These are phyloP conservation scores for Favolaschia claudopus DNA, from an alignment of 768 basidiomycete species.

Conservation along the genomic window DNA sequence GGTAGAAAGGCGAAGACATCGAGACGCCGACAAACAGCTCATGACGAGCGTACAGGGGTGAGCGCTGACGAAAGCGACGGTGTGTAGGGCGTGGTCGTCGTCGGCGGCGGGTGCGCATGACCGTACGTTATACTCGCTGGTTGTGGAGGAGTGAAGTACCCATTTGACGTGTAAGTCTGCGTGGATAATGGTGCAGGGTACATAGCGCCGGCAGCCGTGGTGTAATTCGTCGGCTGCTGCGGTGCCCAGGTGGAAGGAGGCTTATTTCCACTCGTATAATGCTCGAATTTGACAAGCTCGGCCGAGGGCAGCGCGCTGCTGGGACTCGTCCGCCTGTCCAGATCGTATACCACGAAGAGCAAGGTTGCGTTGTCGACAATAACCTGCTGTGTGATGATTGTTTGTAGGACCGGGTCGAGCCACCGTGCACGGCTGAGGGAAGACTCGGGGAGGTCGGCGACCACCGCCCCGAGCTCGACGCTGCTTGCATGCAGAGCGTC, in stretches of 20 bases:
- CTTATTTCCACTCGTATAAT: constrained; percentile 30
- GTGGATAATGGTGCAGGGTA: neutral
- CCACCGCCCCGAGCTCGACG: constrained; percentile 57
- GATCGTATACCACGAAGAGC: constrained; percentile 71
- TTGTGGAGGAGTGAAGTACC: constrained; percentile 7
- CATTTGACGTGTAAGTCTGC: constrained; percentile 2
- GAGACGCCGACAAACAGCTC: constrained; percentile 23
- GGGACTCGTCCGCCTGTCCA: constrained; percentile 61
- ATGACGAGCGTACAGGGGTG: constrained; percentile 42
- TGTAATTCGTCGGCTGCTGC: neutral
- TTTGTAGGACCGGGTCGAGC: constrained; percentile 65
- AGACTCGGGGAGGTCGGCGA: constrained; percentile 72
- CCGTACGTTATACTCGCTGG: neutral
- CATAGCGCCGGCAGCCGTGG: neutral
- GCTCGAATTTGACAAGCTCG: constrained; percentile 62
- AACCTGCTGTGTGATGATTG: constrained; percentile 75
- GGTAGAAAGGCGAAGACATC: neutral
- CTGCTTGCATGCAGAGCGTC: constrained; percentile 58
- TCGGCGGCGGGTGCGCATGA: neutral
- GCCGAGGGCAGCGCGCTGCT: constrained; percentile 63
- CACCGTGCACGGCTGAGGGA: constrained; percentile 70
- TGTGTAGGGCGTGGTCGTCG: constrained; percentile 10
- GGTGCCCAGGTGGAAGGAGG: neutral
- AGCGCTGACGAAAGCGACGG: constrained; percentile 53
- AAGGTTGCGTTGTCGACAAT: constrained; percentile 69